Evolutionary conservation across 306 rosid species (phyloP).

Genomic region (Dryas octopetala): DNA sequence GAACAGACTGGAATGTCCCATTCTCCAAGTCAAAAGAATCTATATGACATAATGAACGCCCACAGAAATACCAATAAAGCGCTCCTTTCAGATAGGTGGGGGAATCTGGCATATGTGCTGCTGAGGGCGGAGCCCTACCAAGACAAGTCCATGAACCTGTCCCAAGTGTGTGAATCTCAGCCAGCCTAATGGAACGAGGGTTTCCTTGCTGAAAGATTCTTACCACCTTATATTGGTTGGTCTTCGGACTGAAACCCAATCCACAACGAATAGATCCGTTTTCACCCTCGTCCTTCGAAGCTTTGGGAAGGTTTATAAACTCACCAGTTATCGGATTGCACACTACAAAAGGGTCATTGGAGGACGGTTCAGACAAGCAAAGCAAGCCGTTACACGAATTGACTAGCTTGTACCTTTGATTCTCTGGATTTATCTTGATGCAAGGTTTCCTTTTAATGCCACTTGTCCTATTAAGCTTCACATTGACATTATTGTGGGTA

Average conservation of each 20-base stretch:
- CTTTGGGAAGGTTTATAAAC: constrained; percentile 24
- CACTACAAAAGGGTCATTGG: not conserved
- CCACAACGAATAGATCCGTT: not conserved
- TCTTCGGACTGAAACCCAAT: constrained; percentile 15
- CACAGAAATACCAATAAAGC: constrained; percentile 10
- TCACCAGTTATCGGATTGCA: constrained; percentile 32
- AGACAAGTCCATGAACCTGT: constrained; percentile 2
- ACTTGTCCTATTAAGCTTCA: not conserved
- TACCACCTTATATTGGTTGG: constrained; percentile 20
- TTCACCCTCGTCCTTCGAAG: not conserved
- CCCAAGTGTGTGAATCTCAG: constrained; percentile 17
- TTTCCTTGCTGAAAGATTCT: not conserved
- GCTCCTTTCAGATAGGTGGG: constrained; percentile 20
- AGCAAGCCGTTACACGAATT: constrained; percentile 33
- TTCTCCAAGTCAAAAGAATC: constrained; percentile 13
- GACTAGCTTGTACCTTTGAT: constrained; percentile 6
- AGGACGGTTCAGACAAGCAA: constrained; percentile 10
- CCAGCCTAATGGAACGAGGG: not conserved
- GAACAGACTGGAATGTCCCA: constrained; percentile 14
- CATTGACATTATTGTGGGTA: not conserved
- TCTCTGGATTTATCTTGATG: not conserved
- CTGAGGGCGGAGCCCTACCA: too few species aligned
- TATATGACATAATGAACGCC: not conserved
- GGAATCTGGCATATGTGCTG: not conserved
- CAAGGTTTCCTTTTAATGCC: not conserved